A percentile compares a stretch with the other conserved stretches of the same genome.
Conservation (phyloP, 495 filamentous ascomycete genomes). For the Hypoxylon cercidicola region DNA sequence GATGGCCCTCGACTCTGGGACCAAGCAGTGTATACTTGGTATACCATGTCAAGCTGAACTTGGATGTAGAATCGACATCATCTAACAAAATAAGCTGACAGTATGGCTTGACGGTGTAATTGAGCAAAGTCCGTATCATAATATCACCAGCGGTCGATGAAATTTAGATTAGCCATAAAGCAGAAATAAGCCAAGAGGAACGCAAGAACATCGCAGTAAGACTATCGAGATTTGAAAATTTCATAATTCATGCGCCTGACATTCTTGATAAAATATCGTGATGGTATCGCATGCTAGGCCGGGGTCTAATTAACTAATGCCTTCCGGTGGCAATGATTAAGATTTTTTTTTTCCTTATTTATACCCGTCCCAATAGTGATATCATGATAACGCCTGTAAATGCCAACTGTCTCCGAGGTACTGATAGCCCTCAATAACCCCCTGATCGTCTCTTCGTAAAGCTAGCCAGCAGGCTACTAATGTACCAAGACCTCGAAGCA, state of each 20-base stretch:
- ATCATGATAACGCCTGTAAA: constrained; percentile 43
- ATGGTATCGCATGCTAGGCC: constrained; percentile 34
- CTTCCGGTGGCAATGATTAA: constrained; percentile 25
- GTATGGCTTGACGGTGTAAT: too few relatives aligned
- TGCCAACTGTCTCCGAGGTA: constrained; percentile 41
- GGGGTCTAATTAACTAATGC: constrained; percentile 34
- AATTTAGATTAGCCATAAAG: background rate
- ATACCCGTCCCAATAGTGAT: constrained; percentile 40
- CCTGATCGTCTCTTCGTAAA: constrained; percentile 44
- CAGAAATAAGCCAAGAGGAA: background rate
- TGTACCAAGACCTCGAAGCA: constrained; percentile 40
- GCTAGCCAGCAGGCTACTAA: constrained; percentile 35
- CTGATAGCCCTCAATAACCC: constrained; percentile 36
- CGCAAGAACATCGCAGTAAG: constrained; percentile 7
- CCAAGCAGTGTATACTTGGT: too few relatives aligned
- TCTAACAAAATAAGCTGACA: too few relatives aligned
- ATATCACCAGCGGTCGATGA: background rate
- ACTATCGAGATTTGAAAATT: background rate
- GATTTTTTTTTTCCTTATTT: constrained; percentile 29
- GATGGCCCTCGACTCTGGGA: constrained; percentile 2
- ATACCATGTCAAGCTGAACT: too few relatives aligned
- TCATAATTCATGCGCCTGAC: constrained; percentile 28
- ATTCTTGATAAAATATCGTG: constrained; percentile 25
- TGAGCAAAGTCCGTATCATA: background rate
- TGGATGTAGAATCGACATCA: too few relatives aligned